Conservation (phyloP, 805 yeast genomes). For the Tetrapisispora phaffii region DNA sequence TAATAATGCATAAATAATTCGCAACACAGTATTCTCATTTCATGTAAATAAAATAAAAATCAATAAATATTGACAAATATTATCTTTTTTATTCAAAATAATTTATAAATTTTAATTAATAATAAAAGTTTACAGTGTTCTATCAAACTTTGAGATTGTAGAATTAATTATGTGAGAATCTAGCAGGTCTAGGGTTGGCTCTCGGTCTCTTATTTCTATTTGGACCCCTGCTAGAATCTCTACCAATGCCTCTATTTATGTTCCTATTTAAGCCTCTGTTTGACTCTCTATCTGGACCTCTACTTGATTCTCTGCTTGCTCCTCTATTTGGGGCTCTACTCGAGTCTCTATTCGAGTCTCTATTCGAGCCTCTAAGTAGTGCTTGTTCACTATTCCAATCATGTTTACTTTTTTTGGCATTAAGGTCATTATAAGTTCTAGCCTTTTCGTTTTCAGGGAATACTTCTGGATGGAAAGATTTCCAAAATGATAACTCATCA, state of each 20-base stretch:
- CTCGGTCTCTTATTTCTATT: not conserved
- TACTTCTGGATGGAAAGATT: conserved; percentile 3
- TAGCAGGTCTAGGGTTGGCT: conserved; percentile 6
- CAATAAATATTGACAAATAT: not conserved
- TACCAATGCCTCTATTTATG: not conserved
- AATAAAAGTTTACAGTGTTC: too few species aligned
- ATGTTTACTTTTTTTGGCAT: conserved; percentile 1
- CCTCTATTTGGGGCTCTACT: not conserved
- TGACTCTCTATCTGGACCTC: not conserved
- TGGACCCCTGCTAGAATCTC: not conserved
- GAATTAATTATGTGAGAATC: conserved; percentile 10
- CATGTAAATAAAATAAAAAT: conserved; percentile 5
- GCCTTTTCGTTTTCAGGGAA: not conserved
- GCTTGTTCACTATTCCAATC: conserved; percentile 7
- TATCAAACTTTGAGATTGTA: conserved; percentile 2
- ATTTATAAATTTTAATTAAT: too few species aligned
- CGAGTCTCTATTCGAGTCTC: not conserved
- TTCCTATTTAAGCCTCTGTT: not conserved
- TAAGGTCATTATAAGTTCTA: not conserved
- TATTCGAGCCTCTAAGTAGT: not conserved
- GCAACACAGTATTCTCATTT: not conserved
- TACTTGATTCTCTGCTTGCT: not conserved
- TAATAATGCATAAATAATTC: not conserved
- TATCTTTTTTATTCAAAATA: not conserved
- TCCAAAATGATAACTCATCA: conserved; percentile 14